A percentile compares a stretch with the other conserved stretches of the same genome.
Conservation (phyloP, 306 rosid species). For the Fragaria iinumae region DNA sequence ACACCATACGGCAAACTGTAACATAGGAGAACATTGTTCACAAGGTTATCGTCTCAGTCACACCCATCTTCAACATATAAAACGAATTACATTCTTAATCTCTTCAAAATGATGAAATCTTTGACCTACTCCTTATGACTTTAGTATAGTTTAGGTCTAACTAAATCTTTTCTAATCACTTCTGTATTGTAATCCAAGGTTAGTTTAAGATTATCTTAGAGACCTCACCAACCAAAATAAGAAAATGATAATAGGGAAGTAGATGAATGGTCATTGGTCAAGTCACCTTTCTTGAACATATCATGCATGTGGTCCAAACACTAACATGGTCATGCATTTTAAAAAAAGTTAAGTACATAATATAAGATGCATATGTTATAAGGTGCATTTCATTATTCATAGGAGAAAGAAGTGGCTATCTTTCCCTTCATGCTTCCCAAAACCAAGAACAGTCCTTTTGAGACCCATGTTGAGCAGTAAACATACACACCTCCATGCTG, state of each 20-base stretch:
- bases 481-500: constrained; percentile 36
- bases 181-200: background rate
- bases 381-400: background rate
- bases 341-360: background rate
- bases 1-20: background rate
- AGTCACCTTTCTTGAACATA: constrained; percentile 15
- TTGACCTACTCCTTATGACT: background rate
- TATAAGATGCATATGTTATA: background rate
- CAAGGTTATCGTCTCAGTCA: background rate
- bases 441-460: constrained; percentile 20
- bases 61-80: background rate
- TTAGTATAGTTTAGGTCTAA: background rate
- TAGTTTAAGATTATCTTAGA: background rate
- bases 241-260: background rate
- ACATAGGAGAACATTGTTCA: background rate
- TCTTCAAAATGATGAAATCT: background rate
- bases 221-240: constrained; percentile 7
- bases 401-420: background rate
- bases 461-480: constrained; percentile 42
- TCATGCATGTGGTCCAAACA: constrained; percentile 15
- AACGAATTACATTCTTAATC: background rate
- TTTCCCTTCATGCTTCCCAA: constrained; percentile 24
- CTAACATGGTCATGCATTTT: background rate
- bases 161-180: background rate
- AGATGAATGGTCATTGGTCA: constrained; percentile 7